phyloP scores from a whole-genome alignment of 2,329 filamentous ascomycete species.

The Periconia sp. region DNA sequence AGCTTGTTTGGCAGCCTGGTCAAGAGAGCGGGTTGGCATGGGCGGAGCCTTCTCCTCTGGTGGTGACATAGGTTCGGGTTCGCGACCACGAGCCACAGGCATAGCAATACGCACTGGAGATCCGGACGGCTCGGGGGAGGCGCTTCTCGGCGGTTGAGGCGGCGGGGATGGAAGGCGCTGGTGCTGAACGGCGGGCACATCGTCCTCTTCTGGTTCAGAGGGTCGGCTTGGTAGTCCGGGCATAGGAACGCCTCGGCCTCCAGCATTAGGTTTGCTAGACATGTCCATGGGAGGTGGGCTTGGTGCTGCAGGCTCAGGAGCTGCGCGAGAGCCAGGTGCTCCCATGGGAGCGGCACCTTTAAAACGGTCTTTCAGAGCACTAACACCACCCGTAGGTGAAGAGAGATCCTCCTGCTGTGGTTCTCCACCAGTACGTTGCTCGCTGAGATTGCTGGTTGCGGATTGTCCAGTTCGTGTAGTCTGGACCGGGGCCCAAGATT shows the following conservation, averaged over 20 bases:
- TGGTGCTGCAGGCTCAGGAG: slow-evolving; percentile 45
- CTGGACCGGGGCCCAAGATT: slow-evolving; percentile 84
- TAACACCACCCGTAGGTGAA: slow-evolving; percentile 65
- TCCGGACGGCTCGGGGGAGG: slow-evolving; percentile 56
- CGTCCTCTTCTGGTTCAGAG: slow-evolving; percentile 47
- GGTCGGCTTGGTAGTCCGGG: slow-evolving; percentile 72
- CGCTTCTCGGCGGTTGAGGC: slow-evolving; percentile 41
- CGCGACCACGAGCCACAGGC: slow-evolving; percentile 70
- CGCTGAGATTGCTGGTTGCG: slow-evolving; percentile 52
- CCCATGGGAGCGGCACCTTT: slow-evolving; percentile 66
- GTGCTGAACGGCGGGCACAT: slow-evolving; percentile 58
- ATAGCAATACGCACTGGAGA: slow-evolving; percentile 86
- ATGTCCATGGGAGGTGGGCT: slow-evolving; percentile 66
- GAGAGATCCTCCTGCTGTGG: slow-evolving; percentile 53
- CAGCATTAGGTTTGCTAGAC: slow-evolving; percentile 67
- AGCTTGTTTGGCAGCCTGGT: slow-evolving; percentile 63
- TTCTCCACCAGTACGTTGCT: slow-evolving; percentile 66
- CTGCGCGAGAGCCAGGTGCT: slow-evolving; percentile 48
- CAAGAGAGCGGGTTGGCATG: slow-evolving; percentile 66
- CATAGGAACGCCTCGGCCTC: slow-evolving; percentile 68
- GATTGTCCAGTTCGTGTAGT: slow-evolving; percentile 71
- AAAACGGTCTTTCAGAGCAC: slow-evolving; percentile 80
- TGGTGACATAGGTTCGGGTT: slow-evolving; percentile 54
- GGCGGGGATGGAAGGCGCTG: slow-evolving; percentile 48
- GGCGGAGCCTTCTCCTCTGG: slow-evolving; percentile 54